These are phyloP conservation scores for Mycena haematopus DNA, from an alignment of 768 basidiomycete species.

Conservation along the genomic window DNA sequence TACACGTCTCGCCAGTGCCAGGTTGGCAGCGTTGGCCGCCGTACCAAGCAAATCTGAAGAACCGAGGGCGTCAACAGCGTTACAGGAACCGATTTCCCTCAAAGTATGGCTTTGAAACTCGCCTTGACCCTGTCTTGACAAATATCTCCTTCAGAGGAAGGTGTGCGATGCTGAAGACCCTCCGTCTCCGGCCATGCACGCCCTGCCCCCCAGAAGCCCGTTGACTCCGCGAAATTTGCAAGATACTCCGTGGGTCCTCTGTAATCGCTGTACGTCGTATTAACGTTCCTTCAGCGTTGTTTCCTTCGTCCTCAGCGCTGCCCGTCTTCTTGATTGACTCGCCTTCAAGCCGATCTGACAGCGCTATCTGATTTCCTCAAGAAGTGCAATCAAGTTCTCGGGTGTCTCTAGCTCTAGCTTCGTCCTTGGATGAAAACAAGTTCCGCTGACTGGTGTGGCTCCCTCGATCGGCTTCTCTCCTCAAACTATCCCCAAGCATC, in stretches of 20 bases:
- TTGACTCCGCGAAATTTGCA: not conserved
- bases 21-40: not conserved
- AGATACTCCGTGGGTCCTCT: not conserved
- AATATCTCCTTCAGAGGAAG: not conserved
- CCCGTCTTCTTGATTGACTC: too few relatives aligned
- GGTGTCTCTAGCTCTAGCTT: not conserved
- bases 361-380: not conserved
- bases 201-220: not conserved
- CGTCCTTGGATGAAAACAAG: not conserved
- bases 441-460: not conserved
- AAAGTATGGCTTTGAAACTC: not conserved
- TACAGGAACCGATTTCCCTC: not conserved
- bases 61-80: not conserved
- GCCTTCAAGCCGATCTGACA: not conserved
- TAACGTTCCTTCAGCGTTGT: too few relatives aligned
- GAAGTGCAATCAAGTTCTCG: not conserved
- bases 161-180: not conserved
- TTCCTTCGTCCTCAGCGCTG: too few relatives aligned
- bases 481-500: too few relatives aligned
- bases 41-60: not conserved
- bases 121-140: not conserved
- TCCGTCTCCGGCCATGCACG: not conserved
- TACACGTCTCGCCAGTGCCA: not conserved
- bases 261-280: too few relatives aligned
- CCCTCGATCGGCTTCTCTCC: too few relatives aligned